Base-by-base conservation (phyloP, 2,329 filamentous ascomycete genomes). In the Fusarium zealandicum region DNA sequence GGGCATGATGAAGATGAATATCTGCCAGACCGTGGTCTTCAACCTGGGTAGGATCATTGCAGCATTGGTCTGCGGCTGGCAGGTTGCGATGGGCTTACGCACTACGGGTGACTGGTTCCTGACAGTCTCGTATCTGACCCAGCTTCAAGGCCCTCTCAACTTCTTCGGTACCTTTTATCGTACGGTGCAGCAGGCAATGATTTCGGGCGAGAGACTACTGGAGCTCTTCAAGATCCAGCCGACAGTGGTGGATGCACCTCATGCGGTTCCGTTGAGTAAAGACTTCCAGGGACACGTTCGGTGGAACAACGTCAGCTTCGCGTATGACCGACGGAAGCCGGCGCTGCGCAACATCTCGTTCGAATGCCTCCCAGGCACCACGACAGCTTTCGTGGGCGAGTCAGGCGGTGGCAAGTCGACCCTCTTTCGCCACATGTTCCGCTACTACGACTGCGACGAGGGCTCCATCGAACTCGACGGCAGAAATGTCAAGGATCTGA, bases 371-470 rank as follows among this genome's bases (percentile, higher is more conserved):
- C 93, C 95, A 2, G 95, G 95, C 45, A 97, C 92, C 1, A 98
- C 93, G 0, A 99, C 93, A 6, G 95, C 95, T 1, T 88, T 99
- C 61, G 95, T 99, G 14, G 95, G 95, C 60, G 93, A 98, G 73
- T 98, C 93, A 27, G 95, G 95, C 38, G 95, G 95, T 54, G 95
- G 95, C 63, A 99, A 99, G 74, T 98, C 93, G 3, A 99, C 95
- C 0, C 84, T 99, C 20, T 97, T 99, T 79, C 89, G 95, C 43
- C 83, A 98, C 41, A 87, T 99, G 72, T 98, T 96, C 80, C 90
- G 95, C 14, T 99, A 97, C 75, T 99, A 98, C 79, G 96, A 97
- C 70, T 85, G 88, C 48, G 81, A 87, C 45, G 83, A 86, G 44
- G 95, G 95, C 30, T 86, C 81, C 68, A 96, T 98, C 51, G 84